A percentile compares a stretch with the other conserved stretches of the same genome.
Conservation (phyloP, 75 land plant genomes). For the Pinus taeda region DNA sequence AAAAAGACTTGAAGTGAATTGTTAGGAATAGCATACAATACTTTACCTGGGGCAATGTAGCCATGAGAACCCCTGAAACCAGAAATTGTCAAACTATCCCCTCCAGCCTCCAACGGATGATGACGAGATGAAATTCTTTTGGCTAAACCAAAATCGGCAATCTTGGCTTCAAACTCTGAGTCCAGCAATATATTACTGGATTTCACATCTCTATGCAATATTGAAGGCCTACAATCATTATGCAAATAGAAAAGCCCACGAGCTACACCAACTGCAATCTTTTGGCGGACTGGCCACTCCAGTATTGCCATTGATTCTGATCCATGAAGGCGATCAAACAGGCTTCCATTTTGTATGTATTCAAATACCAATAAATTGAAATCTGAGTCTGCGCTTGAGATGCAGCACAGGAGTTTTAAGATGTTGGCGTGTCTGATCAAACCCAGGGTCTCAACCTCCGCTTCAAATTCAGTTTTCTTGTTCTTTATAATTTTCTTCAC, state of each 20-base stretch:
- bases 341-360: constrained; percentile 42
- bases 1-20: no score
- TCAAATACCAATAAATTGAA: constrained; percentile 27
- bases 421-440: constrained; percentile 43
- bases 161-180: no score
- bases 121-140: no score
- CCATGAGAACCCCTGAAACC: no score
- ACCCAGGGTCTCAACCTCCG: constrained; percentile 46
- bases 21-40: no score
- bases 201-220: constrained; percentile 48
- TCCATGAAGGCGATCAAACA: constrained; percentile 35
- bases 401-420: constrained; percentile 49
- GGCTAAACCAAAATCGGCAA: no score
- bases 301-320: constrained; percentile 7
- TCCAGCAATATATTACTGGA: constrained; percentile 45
- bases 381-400: constrained; percentile 29
- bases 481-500: constrained; percentile 50
- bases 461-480: constrained; percentile 23
- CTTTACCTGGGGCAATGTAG: no score
- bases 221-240: constrained; percentile 26
- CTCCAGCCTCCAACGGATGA: no score
- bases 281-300: constrained; percentile 26
- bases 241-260: constrained; percentile 43
- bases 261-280: constrained; percentile 28
- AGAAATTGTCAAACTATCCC: no score